Conservation (phyloP, 768 basidiomycete genomes). For the Piloderma croceum region DNA sequence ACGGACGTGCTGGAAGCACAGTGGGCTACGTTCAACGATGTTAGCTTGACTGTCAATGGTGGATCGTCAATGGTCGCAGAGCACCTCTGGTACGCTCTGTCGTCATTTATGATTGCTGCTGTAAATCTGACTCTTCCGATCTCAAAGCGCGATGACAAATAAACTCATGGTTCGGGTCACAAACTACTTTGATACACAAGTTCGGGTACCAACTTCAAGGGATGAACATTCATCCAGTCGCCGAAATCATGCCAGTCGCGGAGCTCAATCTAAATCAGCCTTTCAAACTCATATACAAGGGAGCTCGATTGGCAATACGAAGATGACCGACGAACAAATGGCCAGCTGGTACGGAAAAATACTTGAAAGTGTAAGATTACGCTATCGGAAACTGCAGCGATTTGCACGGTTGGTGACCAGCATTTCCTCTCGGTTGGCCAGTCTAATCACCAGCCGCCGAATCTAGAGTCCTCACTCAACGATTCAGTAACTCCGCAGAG, state of each 20-base stretch:
- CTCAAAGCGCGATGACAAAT: constrained; percentile 77
- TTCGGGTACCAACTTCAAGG: constrained; percentile 68
- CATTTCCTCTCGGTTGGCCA: constrained; percentile 1
- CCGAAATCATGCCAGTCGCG: constrained; percentile 13
- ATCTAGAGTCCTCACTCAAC: constrained; percentile 63
- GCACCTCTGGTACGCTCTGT: constrained; percentile 74
- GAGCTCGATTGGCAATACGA: constrained; percentile 32
- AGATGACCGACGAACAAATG: constrained; percentile 79
- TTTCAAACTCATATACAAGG: constrained; percentile 32
- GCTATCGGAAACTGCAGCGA: constrained; percentile 91
- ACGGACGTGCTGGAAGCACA: constrained; percentile 96
- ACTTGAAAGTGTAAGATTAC: constrained; percentile 83
- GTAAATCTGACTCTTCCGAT: constrained; percentile 1
- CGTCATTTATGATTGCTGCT: constrained; percentile 1
- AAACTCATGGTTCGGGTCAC: constrained; percentile 89
- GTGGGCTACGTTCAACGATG: constrained; percentile 92
- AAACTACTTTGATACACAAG: constrained; percentile 92
- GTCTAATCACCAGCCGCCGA: constrained; percentile 3
- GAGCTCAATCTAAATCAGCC: constrained; percentile 25
- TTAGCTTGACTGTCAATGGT: constrained; percentile 79
- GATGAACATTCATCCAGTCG: constrained; percentile 27
- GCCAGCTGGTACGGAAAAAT: constrained; percentile 90
- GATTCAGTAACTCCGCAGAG: constrained; percentile 91
- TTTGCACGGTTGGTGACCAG: constrained; percentile 68
- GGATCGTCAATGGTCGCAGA: constrained; percentile 92